phyloP scores from a whole-genome alignment of 2,329 filamentous ascomycete species.

The Parafenestella ontariensis region DNA sequence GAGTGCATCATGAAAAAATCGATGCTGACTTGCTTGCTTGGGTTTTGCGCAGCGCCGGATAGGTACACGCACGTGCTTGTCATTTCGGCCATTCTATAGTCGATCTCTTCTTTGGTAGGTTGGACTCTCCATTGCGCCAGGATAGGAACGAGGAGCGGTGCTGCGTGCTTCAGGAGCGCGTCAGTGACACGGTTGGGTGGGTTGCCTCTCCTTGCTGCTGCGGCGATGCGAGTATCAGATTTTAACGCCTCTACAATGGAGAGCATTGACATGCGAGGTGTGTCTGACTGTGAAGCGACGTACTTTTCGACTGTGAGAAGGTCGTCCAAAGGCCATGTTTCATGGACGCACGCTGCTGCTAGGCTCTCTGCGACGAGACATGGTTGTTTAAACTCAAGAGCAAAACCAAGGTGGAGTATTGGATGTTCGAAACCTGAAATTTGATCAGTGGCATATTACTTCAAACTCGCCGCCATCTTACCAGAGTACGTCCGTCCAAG shows the following conservation, averaged over 20 bases:
- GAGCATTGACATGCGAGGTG: constrained; percentile 51
- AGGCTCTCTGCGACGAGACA: constrained; percentile 78
- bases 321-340: constrained; percentile 55
- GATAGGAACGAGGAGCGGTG: constrained; percentile 65
- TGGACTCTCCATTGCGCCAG: constrained; percentile 61
- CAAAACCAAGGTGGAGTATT: constrained; percentile 83
- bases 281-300: constrained; percentile 38
- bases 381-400: constrained; percentile 78
- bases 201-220: constrained; percentile 59
- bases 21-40: constrained; percentile 62
- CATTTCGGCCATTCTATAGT: constrained; percentile 68
- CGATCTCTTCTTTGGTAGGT: constrained; percentile 57
- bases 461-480: too few relatives aligned
- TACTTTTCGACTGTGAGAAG: constrained; percentile 63
- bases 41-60: constrained; percentile 65
- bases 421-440: constrained; percentile 72
- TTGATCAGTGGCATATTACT: not conserved
- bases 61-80: constrained; percentile 66
- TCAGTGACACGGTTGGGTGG: constrained; percentile 66
- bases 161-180: constrained; percentile 68
- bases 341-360: constrained; percentile 75
- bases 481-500: constrained; percentile 16
- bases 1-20: constrained; percentile 84
- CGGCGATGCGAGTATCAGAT: constrained; percentile 61
- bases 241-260: constrained; percentile 66